phyloP scores from a whole-genome alignment of 2,329 filamentous ascomycete species.

The Aspergillus sp. region DNA sequence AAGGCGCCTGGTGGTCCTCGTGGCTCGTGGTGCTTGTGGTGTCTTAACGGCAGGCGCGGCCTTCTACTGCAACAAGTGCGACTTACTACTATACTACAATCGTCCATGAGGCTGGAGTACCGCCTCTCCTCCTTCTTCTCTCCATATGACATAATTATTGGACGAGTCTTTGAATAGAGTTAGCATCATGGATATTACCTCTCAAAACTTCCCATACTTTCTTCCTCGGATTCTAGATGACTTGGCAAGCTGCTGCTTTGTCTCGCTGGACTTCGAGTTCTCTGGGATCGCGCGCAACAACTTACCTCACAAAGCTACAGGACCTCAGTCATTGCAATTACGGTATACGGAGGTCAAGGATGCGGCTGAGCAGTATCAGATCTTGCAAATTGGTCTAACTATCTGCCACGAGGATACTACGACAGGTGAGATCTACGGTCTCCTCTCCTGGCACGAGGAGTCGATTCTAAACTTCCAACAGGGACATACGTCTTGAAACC shows the following conservation, averaged over 20 bases:
- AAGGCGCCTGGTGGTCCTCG: background rate
- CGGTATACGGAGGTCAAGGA: constrained; percentile 53
- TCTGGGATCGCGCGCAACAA: constrained; percentile 51
- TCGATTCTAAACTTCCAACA: constrained; percentile 7
- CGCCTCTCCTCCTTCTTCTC: no score
- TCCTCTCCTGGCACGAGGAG: no score
- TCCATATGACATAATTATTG: no score
- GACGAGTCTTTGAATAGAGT: background rate
- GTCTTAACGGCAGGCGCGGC: no score
- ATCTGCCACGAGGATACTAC: constrained; percentile 51
- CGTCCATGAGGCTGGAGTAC: no score
- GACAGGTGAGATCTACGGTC: constrained; percentile 31
- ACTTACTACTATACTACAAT: no score
- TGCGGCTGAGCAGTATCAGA: constrained; percentile 55
- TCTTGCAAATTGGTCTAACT: constrained; percentile 60
- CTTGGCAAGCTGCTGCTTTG: constrained; percentile 52
- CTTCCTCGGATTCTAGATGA: constrained; percentile 50
- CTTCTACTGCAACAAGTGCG: no score
- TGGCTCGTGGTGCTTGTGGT: no score
- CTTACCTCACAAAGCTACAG: constrained; percentile 4
- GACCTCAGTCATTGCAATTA: constrained; percentile 46
- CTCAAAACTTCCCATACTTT: constrained; percentile 40
- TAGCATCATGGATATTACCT: constrained; percentile 50
- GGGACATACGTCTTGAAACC: constrained; percentile 51
- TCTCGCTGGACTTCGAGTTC: constrained; percentile 59